Conservation (phyloP, 2,329 filamentous ascomycete species). For the Nigrospora sphaerica region DNA sequence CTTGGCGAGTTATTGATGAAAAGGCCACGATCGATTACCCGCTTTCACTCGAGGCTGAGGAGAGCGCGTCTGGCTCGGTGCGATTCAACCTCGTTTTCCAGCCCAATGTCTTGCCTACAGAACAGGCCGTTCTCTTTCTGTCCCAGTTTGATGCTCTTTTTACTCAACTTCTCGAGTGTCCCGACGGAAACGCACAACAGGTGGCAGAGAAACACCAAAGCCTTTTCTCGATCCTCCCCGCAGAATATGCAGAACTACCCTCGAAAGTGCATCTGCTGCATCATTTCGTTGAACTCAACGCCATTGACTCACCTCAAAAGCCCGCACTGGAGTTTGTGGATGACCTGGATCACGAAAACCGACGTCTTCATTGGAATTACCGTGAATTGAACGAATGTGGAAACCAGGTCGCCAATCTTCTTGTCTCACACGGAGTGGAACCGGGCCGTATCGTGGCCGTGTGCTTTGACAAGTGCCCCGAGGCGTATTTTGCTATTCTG, state of each 20-base stretch:
- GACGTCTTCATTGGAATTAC: conserved; percentile 64
- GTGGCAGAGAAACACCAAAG: conserved; percentile 22
- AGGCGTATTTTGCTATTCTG: conserved; percentile 75
- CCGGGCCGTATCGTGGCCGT: conserved; percentile 63
- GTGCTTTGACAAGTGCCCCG: conserved; percentile 78
- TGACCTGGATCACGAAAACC: conserved; percentile 37
- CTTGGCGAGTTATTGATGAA: conserved; percentile 60
- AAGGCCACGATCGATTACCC: conserved; percentile 68
- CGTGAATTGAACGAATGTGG: conserved; percentile 61
- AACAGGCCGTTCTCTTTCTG: conserved; percentile 62
- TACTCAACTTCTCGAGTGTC: conserved; percentile 45
- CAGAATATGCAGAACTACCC: conserved; percentile 48
- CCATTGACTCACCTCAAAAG: conserved; percentile 46
- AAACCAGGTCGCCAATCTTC: conserved; percentile 63
- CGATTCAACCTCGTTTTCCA: conserved; percentile 61
- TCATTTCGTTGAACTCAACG: conserved; percentile 66
- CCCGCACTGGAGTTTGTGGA: conserved; percentile 71
- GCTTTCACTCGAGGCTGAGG: conserved; percentile 73
- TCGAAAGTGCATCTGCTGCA: conserved; percentile 60
- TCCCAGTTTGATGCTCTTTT: conserved; percentile 65
- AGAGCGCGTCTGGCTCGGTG: conserved; percentile 37
- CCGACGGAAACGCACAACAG: conserved; percentile 31
- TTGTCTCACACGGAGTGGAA: conserved; percentile 39
- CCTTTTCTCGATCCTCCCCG: conserved; percentile 60
- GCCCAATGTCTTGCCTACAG: conserved; percentile 54